These are phyloP conservation scores for Fusarium vanettenii DNA, from an alignment of 2,329 filamentous ascomycete species.

Conservation along the genomic window DNA sequence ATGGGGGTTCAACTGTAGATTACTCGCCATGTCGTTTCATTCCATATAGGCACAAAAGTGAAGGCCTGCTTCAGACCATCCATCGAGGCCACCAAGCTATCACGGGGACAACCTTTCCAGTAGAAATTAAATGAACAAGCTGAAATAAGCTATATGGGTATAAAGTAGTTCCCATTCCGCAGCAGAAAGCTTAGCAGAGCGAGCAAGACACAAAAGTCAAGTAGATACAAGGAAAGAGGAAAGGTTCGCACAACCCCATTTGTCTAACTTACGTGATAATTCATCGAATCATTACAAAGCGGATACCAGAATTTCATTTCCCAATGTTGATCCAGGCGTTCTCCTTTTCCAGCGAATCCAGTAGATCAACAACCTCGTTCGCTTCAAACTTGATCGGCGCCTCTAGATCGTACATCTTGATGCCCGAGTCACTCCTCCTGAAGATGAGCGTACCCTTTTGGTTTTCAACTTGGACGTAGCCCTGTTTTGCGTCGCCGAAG, in stretches of 20 bases:
- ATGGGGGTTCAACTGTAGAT: neutral
- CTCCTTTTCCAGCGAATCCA: neutral
- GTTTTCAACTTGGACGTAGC: slow-evolving; percentile 14
- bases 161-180: neutral
- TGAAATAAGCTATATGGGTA: neutral
- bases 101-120: neutral
- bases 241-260: neutral
- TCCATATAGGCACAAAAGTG: no score
- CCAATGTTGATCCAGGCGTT: neutral
- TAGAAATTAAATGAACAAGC: neutral
- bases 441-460: slow-evolving; percentile 32
- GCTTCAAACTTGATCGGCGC: slow-evolving; percentile 6
- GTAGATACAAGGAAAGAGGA: neutral
- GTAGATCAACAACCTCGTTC: neutral
- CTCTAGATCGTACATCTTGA: slow-evolving; percentile 32
- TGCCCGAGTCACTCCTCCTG: slow-evolving; percentile 16
- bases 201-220: neutral
- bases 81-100: neutral
- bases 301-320: neutral
- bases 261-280: neutral
- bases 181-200: neutral
- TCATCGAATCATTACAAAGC: neutral
- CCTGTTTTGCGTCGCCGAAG: slow-evolving; percentile 4
- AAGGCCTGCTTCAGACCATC: no score
- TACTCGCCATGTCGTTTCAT: neutral